Conservation (phyloP, 139 green algal genomes). For the Nannochloris sp. region DNA sequence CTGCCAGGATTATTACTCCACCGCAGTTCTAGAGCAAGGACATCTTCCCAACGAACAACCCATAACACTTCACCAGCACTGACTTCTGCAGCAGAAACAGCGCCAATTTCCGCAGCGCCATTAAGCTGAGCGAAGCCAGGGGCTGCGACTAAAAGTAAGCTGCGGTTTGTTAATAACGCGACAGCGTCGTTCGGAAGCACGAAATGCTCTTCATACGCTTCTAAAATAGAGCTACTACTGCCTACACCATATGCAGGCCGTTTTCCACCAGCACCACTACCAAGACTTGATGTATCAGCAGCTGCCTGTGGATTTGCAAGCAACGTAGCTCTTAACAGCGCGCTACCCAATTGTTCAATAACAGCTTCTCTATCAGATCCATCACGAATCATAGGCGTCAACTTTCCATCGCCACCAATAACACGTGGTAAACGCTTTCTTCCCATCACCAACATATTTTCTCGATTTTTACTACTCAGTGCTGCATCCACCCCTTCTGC, state of each 20-base stretch:
- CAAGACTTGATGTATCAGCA: background rate
- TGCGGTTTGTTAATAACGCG: conserved; percentile 61
- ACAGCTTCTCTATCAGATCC: conserved; percentile 9
- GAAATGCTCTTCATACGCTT: conserved; percentile 75
- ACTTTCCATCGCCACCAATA: conserved; percentile 62
- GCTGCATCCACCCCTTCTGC: conserved; percentile 64
- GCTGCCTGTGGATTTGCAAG: background rate
- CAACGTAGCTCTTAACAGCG: conserved; percentile 37
- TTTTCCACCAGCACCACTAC: background rate
- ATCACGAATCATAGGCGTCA: conserved; percentile 47
- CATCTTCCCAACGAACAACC: conserved; percentile 46
- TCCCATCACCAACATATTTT: conserved; percentile 29
- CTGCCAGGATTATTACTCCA: conserved; percentile 8
- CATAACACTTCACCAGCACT: conserved; percentile 27
- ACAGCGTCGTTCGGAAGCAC: conserved; percentile 57
- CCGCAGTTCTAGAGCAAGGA: conserved; percentile 46
- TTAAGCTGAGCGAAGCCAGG: conserved; percentile 55
- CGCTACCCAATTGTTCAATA: conserved; percentile 55
- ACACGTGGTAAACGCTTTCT: conserved; percentile 54
- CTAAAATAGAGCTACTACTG: background rate
- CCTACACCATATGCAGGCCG: background rate
- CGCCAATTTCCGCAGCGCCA: conserved; percentile 24
- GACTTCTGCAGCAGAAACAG: background rate
- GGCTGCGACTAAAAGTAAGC: conserved; percentile 55
- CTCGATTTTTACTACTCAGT: conserved; percentile 28